Evolutionary conservation across 345 rosid genomes (phyloP).

Genomic region (Camelina hispida): DNA sequence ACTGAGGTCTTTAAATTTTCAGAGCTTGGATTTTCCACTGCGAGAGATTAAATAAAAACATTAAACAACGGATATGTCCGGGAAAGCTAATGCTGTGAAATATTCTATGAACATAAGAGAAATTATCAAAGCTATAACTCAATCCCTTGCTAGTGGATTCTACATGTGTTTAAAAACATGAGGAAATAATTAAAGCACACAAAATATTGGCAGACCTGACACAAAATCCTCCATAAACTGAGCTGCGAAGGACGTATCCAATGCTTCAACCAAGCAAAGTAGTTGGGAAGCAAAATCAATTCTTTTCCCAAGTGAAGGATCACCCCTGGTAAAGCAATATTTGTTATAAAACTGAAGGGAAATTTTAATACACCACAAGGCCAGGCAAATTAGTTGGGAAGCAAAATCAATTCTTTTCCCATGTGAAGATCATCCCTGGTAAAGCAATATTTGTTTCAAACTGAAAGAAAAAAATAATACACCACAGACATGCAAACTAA

Average conservation of each 20-base stretch:
- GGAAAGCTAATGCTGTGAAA: conserved; percentile 29
- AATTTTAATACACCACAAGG: conserved; percentile 40
- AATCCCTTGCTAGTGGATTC: conserved; percentile 27
- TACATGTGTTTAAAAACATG: conserved; percentile 34
- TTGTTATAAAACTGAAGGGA: conserved; percentile 32
- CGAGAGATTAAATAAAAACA: conserved; percentile 25
- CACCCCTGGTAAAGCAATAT: conserved; percentile 51
- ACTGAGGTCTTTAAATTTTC: conserved; percentile 70
- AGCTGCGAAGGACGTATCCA: conserved; percentile 69
- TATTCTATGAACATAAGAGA: conserved; percentile 7
- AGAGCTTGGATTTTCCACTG: conserved; percentile 76
- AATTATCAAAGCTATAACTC: neutral
- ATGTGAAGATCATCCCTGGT: conserved; percentile 58
- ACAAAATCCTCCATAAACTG: conserved; percentile 94
- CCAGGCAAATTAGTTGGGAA: conserved; percentile 77
- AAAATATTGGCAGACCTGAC: conserved; percentile 64
- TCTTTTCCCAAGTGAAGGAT: conserved; percentile 60
- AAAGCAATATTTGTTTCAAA: conserved; percentile 35
- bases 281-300: conserved; percentile 87
- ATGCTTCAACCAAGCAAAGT: conserved; percentile 72
- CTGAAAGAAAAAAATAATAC: conserved; percentile 16
- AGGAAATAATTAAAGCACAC: conserved; percentile 23
- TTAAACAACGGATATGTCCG: conserved; percentile 15
- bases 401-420: conserved; percentile 73
- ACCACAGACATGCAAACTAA: conserved; percentile 36